Base-by-base conservation (phyloP, 192 early-diverging fungal species). In the Rhizoclosmatium globosum region DNA sequence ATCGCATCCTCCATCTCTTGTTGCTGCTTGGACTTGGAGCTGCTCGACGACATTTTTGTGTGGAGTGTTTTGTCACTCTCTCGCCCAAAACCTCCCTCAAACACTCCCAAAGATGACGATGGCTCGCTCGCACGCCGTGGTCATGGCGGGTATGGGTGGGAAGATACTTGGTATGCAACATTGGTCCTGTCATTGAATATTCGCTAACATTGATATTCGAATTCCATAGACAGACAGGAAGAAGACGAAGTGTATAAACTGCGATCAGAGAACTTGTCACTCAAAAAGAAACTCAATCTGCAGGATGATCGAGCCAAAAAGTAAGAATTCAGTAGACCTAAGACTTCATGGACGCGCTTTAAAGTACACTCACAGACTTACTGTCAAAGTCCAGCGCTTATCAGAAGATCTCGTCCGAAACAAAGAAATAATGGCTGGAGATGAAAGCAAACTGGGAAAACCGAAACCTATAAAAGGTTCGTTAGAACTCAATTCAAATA, bases 251-350 rank as follows among this genome's bases (percentile, higher is more conserved):
- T 76, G 46, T 67, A 76, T 47, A 15, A 39, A 23, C 81, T 89
- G 64, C 82, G 78, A 67, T 78, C 84, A 56, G 86, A 89, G 53
- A 89, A 88, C 83, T 19, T 88, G 21, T 43, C 38, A 7, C 74
- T 89, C 0, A 89, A 89, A 68, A 82, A 82, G 74, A 80, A 84
- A 66, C 23, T 89, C 7, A 86, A 82, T 76, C 42, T 72, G 13
- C 83, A 85, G 59, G 86, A 89, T 60, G 86, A 88, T 50, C 82
- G 81, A 4, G 83, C 86, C 0, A 88, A 88, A 68, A 73, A 83
- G 88, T 85, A 56, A 38, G 47, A 62, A 53, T 53, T 31, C 31
- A 31, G 31, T 31, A 31, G 31, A 31, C 71, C 38, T 15, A 2
- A 2, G n/a, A 23, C 64, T 57, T 57, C 6, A 75, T 3, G n/a